Evolutionary conservation across 2,329 filamentous ascomycete genomes (phyloP).

Genomic region (Penicillium sp.): DNA sequence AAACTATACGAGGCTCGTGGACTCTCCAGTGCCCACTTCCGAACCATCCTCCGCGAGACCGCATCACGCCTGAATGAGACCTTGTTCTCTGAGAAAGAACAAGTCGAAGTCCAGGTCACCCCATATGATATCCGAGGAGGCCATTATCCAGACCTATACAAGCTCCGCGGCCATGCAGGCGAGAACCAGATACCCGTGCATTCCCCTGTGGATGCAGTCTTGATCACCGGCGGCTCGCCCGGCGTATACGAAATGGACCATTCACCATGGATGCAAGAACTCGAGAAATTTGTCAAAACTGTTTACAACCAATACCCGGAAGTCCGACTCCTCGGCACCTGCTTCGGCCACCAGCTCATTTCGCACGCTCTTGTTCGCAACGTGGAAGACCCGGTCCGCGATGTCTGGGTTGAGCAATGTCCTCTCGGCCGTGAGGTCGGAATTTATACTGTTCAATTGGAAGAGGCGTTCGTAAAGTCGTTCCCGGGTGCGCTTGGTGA

Average conservation of each 20-base stretch:
- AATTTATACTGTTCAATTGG: slow-evolving; percentile 17
- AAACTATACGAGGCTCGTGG: slow-evolving; percentile 20
- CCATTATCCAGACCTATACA: slow-evolving; percentile 21
- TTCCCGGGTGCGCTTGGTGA: slow-evolving; percentile 14
- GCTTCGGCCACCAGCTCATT: slow-evolving; percentile 30
- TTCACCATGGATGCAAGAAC: slow-evolving; percentile 24
- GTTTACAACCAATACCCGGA: slow-evolving; percentile 23
- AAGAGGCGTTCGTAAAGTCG: slow-evolving; percentile 11
- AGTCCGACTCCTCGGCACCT: slow-evolving; percentile 29
- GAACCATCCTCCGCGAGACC: slow-evolving; percentile 20
- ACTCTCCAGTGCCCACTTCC: slow-evolving; percentile 22
- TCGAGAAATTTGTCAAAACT: slow-evolving; percentile 22
- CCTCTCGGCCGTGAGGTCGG: slow-evolving; percentile 19
- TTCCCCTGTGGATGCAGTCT: slow-evolving; percentile 22
- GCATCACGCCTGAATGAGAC: slow-evolving; percentile 17
- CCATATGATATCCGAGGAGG: slow-evolving; percentile 22
- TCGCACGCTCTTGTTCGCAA: slow-evolving; percentile 18
- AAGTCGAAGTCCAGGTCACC: slow-evolving; percentile 18
- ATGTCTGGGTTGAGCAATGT: slow-evolving; percentile 21
- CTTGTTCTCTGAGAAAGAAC: slow-evolving; percentile 9
- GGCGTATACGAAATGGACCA: slow-evolving; percentile 23
- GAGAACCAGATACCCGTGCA: slow-evolving; percentile 10
- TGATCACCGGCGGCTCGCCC: slow-evolving; percentile 28
- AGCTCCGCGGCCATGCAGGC: slow-evolving; percentile 11
- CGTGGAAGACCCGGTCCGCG: slow-evolving; percentile 12